phyloP scores from a whole-genome alignment of 768 basidiomycete genomes.

The Phlegmacium glaucopus region DNA sequence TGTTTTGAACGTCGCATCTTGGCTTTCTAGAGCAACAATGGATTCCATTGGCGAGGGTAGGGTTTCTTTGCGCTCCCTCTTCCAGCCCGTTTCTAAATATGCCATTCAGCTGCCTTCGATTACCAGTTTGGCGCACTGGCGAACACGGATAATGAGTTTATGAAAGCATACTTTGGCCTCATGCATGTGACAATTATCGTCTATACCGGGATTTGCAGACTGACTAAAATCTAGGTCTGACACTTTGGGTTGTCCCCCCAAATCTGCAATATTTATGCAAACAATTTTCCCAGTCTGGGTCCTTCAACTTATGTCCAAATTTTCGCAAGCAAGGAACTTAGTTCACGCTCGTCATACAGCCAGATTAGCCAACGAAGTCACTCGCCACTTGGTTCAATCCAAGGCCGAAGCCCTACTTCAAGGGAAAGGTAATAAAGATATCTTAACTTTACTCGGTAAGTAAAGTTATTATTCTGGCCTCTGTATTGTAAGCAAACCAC shows the following conservation, averaged over 20 bases:
- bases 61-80: background rate
- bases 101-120: constrained; percentile 44
- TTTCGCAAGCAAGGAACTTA: constrained; percentile 40
- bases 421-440: constrained; percentile 49
- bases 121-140: constrained; percentile 54
- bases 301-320: constrained; percentile 43
- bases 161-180: constrained; percentile 50
- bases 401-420: constrained; percentile 46
- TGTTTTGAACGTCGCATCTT: constrained; percentile 46
- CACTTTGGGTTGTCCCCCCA: constrained; percentile 45
- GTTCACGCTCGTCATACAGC: constrained; percentile 45
- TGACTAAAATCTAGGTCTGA: constrained; percentile 35
- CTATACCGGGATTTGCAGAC: background rate
- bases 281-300: constrained; percentile 45
- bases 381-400: constrained; percentile 42
- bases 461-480: background rate
- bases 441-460: constrained; percentile 55
- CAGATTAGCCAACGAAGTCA: constrained; percentile 40
- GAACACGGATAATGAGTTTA: constrained; percentile 47
- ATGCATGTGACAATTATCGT: constrained; percentile 30
- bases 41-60: constrained; percentile 50
- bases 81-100: background rate
- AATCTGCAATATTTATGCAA: constrained; percentile 44
- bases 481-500: background rate
- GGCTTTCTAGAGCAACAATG: constrained; percentile 48